These are phyloP conservation scores for Aspergillus proliferans DNA, from an alignment of 2,329 filamentous ascomycete species.

Conservation along the genomic window DNA sequence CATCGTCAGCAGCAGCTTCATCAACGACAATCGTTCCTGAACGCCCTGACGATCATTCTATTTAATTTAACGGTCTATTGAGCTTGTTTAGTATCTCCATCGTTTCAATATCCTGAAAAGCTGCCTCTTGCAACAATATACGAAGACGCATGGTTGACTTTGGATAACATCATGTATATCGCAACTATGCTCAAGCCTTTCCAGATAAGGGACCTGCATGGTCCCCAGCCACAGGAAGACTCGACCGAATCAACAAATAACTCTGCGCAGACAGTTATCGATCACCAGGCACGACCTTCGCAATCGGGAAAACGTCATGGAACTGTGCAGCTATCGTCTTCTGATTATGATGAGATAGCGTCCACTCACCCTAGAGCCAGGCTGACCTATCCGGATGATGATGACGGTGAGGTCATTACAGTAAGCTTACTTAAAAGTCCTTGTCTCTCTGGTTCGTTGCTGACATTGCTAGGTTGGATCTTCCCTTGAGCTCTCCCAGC, in stretches of 20 bases:
- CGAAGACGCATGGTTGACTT: not conserved
- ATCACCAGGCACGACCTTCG: not conserved
- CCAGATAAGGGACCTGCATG: slow-evolving; percentile 33
- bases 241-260: slow-evolving; percentile 4
- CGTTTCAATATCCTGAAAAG: too few relatives aligned
- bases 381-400: slow-evolving; percentile 41
- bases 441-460: slow-evolving; percentile 9
- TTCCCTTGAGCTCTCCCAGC: slow-evolving; percentile 41
- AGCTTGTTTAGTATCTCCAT: too few relatives aligned
- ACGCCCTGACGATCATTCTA: too few relatives aligned
- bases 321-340: slow-evolving; percentile 35
- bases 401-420: slow-evolving; percentile 42
- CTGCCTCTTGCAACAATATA: too few relatives aligned
- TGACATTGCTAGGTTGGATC: slow-evolving; percentile 36
- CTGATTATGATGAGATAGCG: slow-evolving; percentile 40
- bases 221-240: slow-evolving; percentile 12
- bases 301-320: slow-evolving; percentile 15
- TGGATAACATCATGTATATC: slow-evolving; percentile 4
- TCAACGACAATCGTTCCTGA: too few relatives aligned
- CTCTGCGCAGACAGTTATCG: not conserved
- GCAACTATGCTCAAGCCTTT: slow-evolving; percentile 35
- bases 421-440: slow-evolving; percentile 22
- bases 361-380: slow-evolving; percentile 35
- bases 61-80: too few relatives aligned
- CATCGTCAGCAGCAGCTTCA: too few relatives aligned